A percentile compares a stretch with the other conserved stretches of the same genome.
These are phyloP conservation scores for Mortierella sp. DNA, from an alignment of 371 early-diverging fungal species.

Conservation along the genomic window DNA sequence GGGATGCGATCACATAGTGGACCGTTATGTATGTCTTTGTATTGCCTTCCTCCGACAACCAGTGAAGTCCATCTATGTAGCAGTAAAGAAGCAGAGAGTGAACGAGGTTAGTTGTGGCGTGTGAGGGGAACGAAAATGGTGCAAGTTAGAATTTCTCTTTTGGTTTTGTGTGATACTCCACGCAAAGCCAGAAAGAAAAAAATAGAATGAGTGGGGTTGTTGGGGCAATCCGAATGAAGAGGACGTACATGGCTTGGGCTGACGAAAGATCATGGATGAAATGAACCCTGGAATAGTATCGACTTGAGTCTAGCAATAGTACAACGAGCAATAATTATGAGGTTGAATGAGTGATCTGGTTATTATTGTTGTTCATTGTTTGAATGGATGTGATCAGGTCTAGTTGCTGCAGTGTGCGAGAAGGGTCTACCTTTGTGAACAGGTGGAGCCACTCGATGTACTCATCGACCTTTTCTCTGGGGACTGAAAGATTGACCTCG, in stretches of 20 bases:
- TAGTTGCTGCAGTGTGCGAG: neutral
- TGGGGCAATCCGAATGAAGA: neutral
- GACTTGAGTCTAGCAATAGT: slow-evolving; percentile 36
- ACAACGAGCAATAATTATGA: neutral
- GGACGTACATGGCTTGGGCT: slow-evolving; percentile 62
- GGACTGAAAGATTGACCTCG: slow-evolving; percentile 67
- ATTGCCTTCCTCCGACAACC: slow-evolving; percentile 67
- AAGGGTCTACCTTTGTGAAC: slow-evolving; percentile 47
- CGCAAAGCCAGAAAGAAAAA: neutral
- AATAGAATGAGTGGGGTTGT: too few species aligned
- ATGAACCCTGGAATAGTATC: slow-evolving; percentile 60
- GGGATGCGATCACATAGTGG: slow-evolving; percentile 65
- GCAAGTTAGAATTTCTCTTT: neutral
- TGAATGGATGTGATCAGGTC: slow-evolving; percentile 28
- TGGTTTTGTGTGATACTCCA: neutral
- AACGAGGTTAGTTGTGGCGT: neutral
- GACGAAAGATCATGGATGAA: slow-evolving; percentile 62
- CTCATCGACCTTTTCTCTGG: slow-evolving; percentile 58
- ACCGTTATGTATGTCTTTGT: slow-evolving; percentile 64
- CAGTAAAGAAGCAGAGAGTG: neutral
- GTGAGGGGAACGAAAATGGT: neutral
- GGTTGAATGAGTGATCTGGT: slow-evolving; percentile 1
- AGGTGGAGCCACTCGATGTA: slow-evolving; percentile 60
- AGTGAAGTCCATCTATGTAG: slow-evolving; percentile 61
- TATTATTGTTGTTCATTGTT: neutral